phyloP scores from a whole-genome alignment of 345 rosid genomes.

The Boechera divaricarpa region DNA sequence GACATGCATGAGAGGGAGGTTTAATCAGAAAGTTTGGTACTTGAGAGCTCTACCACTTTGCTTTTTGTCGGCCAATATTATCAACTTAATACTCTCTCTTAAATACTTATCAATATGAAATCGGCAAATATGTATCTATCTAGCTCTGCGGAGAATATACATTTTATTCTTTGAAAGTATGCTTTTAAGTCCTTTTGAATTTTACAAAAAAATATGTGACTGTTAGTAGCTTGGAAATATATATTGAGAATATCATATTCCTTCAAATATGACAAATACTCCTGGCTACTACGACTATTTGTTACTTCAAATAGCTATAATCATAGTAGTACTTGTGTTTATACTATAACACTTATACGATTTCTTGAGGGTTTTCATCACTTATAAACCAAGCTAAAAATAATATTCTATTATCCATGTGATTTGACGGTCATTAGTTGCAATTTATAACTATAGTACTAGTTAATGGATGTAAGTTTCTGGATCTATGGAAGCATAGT shows the following conservation, averaged over 20 bases:
- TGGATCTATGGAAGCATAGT: not conserved
- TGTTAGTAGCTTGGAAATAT: not conserved
- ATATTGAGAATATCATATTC: not conserved
- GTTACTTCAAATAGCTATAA: not conserved
- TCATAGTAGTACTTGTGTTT: not conserved
- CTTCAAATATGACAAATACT: not conserved
- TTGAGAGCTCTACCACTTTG: conserved; percentile 42
- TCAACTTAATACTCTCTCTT: too few species aligned
- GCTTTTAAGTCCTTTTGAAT: not conserved
- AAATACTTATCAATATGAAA: not conserved
- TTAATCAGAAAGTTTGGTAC: conserved; percentile 89
- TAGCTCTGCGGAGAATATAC: not conserved
- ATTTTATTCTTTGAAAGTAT: not conserved
- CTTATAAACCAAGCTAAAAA: not conserved
- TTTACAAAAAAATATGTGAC: not conserved
- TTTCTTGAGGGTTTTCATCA: not conserved
- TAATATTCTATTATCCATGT: too few species aligned
- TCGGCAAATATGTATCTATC: not conserved
- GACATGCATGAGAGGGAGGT: conserved; percentile 66
- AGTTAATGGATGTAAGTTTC: not conserved
- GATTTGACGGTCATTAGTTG: too few species aligned
- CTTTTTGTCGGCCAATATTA: conserved; percentile 1
- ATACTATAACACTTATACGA: not conserved
- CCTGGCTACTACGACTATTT: not conserved
- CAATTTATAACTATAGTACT: not conserved